Conservation (phyloP, 495 filamentous ascomycete species). For the Neurospora sp. region DNA sequence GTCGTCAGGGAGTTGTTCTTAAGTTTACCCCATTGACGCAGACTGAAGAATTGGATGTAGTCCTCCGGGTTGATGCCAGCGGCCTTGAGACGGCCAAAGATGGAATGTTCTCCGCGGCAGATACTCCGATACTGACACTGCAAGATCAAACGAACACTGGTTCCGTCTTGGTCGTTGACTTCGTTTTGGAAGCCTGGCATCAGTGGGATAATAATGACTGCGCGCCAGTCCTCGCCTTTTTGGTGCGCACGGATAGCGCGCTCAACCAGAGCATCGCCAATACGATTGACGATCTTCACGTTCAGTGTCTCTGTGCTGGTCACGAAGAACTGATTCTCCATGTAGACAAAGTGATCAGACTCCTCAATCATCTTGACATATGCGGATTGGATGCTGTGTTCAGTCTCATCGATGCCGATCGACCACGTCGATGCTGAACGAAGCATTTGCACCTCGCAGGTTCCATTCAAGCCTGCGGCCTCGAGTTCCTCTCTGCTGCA, state of each 20-base stretch:
- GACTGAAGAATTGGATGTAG: constrained; percentile 90
- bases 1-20: constrained; percentile 76
- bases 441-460: constrained; percentile 92
- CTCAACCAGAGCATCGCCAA: constrained; percentile 91
- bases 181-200: constrained; percentile 99
- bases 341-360: constrained; percentile 96
- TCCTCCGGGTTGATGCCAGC: constrained; percentile 91
- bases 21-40: constrained; percentile 89
- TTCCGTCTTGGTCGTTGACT: constrained; percentile 86
- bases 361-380: constrained; percentile 91
- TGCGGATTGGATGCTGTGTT: constrained; percentile 91
- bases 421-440: constrained; percentile 89
- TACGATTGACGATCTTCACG: constrained; percentile 79
- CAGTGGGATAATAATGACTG: constrained; percentile 87
- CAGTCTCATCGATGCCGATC: constrained; percentile 73
- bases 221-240: constrained; percentile 84
- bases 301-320: constrained; percentile 83
- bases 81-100: constrained; percentile 76
- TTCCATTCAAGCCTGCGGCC: constrained; percentile 77
- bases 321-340: constrained; percentile 99
- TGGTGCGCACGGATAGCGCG: constrained; percentile 76
- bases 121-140: constrained; percentile 97
- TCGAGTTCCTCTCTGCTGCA: constrained; percentile 78
- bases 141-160: constrained; percentile 90
- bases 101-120: constrained; percentile 84